A percentile compares a stretch with the other conserved stretches of the same genome.
Conservation (phyloP, 768 basidiomycete genomes). For the Pleurotus eryngii region DNA sequence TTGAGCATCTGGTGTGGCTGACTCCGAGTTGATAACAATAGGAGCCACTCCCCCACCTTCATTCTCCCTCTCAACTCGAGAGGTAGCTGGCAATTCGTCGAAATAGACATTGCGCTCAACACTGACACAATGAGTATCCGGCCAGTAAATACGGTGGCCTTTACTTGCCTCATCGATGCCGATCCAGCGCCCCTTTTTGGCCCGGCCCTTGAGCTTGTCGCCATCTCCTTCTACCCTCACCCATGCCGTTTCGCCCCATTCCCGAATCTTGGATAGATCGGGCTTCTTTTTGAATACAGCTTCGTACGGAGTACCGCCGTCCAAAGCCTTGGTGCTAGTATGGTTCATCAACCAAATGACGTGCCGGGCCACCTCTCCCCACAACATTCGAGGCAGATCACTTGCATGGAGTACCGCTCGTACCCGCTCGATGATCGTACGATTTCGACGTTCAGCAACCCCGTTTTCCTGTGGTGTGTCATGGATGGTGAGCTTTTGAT, state of each 20-base stretch:
- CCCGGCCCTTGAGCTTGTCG: slow-evolving; percentile 20
- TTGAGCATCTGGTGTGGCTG: neutral
- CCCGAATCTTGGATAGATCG: slow-evolving; percentile 21
- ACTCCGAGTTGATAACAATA: slow-evolving; percentile 1
- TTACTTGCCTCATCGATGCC: slow-evolving; percentile 21
- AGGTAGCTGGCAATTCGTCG: slow-evolving; percentile 11
- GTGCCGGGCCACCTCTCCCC: slow-evolving; percentile 34
- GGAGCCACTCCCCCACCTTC: neutral
- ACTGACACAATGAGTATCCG: slow-evolving; percentile 20
- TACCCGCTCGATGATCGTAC: slow-evolving; percentile 29
- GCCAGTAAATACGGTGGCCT: slow-evolving; percentile 32
- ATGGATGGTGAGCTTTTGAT: slow-evolving; percentile 32
- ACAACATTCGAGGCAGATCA: slow-evolving; percentile 31
- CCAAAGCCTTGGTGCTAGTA: slow-evolving; percentile 21
- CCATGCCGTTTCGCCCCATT: slow-evolving; percentile 32
- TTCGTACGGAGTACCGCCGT: slow-evolving; percentile 26
- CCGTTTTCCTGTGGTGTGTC: slow-evolving; percentile 45
- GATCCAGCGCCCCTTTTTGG: slow-evolving; percentile 19
- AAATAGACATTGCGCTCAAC: slow-evolving; percentile 27
- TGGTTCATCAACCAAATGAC: slow-evolving; percentile 34
- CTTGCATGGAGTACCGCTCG: slow-evolving; percentile 32
- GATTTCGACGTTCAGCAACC: slow-evolving; percentile 36
- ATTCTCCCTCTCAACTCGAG: slow-evolving; percentile 24
- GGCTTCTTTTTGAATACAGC: slow-evolving; percentile 25
- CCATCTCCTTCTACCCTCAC: slow-evolving; percentile 23